phyloP scores from a whole-genome alignment of 257 asterid species.

The Scutellaria barbata region DNA sequence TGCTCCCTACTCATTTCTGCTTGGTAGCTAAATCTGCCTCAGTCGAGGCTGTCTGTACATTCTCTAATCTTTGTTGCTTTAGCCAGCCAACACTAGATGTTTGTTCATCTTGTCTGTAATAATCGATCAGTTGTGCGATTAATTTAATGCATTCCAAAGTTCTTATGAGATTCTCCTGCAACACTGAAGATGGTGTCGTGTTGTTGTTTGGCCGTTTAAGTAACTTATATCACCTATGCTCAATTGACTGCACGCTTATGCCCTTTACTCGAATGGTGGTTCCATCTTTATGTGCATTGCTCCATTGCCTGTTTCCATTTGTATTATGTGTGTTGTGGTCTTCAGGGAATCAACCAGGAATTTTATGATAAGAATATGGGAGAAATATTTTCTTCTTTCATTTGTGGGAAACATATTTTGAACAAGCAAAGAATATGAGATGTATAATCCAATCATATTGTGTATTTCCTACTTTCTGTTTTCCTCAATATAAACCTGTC shows the following conservation, averaged over 20 bases:
- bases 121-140: constrained; percentile 26
- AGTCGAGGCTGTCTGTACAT: constrained; percentile 26
- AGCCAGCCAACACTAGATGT: constrained; percentile 6
- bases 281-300: too few species aligned
- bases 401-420: too few species aligned
- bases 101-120: constrained; percentile 31
- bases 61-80: constrained; percentile 4
- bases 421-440: too few species aligned
- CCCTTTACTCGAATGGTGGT: too few species aligned
- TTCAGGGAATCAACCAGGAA: too few species aligned
- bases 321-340: not conserved
- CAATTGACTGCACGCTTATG: not conserved
- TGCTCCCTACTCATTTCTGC: constrained; percentile 2
- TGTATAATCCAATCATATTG: too few species aligned
- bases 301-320: too few species aligned
- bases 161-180: constrained; percentile 4
- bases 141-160: not conserved
- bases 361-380: too few species aligned
- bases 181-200: not conserved
- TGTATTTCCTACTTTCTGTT: too few species aligned
- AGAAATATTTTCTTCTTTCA: too few species aligned
- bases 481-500: too few species aligned
- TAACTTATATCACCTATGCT: not conserved
- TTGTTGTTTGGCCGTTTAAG: not conserved
- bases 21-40: constrained; percentile 19